Percentiles rank a stretch among this genome's conserved stretches.
Evolutionary conservation across 1,284 basidiomycete species (phyloP).

Genomic region (Malassezia globosa): DNA sequence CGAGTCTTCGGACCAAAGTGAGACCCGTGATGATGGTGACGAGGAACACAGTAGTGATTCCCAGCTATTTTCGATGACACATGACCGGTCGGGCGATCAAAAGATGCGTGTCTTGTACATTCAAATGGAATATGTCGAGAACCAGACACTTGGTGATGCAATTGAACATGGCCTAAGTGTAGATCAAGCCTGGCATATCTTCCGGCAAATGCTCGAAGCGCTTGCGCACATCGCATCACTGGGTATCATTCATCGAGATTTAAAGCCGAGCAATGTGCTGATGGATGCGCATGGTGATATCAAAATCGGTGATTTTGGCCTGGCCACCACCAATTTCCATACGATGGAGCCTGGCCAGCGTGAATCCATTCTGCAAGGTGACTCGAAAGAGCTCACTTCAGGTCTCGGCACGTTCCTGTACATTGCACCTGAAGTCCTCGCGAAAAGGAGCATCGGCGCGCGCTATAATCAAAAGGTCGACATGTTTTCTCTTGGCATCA

Average conservation of each 20-base stretch:
- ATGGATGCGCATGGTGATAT: conserved; percentile 58
- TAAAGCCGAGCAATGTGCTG: conserved; percentile 43
- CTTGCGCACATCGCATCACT: conserved; percentile 75
- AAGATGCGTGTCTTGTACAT: conserved; percentile 62
- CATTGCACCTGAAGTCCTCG: conserved; percentile 62
- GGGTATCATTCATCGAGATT: conserved; percentile 80
- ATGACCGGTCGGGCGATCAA: too few relatives aligned
- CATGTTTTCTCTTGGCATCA: conserved; percentile 83
- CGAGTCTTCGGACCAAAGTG: not conserved
- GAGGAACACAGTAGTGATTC: not conserved
- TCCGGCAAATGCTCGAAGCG: conserved; percentile 76
- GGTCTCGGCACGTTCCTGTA: conserved; percentile 82
- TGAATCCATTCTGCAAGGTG: conserved; percentile 60
- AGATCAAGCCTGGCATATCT: conserved; percentile 73
- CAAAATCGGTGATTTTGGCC: conserved; percentile 91
- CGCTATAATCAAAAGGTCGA: conserved; percentile 71
- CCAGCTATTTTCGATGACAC: not conserved
- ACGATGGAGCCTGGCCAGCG: conserved; percentile 40
- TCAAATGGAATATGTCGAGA: conserved; percentile 59
- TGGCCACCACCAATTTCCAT: conserved; percentile 51
- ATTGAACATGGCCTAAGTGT: conserved; percentile 40
- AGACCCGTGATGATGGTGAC: not conserved
- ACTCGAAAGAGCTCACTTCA: conserved; percentile 53
- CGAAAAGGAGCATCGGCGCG: conserved; percentile 52
- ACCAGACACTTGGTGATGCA: conserved; percentile 40